Conservation (phyloP, 192 early-diverging fungal species). For the Entomortierella lignicola region DNA sequence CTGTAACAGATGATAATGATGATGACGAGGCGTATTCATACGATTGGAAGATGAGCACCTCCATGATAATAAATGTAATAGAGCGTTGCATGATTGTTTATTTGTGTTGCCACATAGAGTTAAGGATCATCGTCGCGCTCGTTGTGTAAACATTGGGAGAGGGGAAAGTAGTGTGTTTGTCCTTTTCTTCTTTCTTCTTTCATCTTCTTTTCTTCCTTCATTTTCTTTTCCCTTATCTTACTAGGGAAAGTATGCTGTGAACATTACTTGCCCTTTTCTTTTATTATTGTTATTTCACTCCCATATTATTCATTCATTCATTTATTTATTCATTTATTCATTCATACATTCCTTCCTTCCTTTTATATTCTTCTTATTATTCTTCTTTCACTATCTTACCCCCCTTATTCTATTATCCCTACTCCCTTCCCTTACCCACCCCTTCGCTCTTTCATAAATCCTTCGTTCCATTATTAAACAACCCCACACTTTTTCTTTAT, state of each 20-base stretch:
- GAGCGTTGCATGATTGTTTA: no score
- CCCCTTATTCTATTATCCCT: background rate
- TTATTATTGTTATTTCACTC: background rate
- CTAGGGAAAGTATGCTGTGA: no score
- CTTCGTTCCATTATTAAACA: no score
- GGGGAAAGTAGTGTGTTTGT: no score
- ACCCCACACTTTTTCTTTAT: background rate
- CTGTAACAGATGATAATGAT: no score
- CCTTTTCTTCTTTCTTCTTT: no score
- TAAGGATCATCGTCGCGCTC: no score
- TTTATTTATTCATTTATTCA: constrained; percentile 1
- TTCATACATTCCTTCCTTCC: background rate
- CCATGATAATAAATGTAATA: no score
- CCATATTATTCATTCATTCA: background rate
- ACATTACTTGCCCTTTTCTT: background rate
- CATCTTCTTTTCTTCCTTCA: background rate
- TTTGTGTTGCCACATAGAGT: no score
- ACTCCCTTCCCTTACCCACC: background rate
- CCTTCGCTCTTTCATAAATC: background rate
- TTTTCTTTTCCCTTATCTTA: background rate
- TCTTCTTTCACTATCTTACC: background rate
- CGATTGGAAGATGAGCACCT: no score
- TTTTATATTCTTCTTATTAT: background rate
- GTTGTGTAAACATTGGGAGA: no score
- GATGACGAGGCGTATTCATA: no score